Base-by-base conservation (phyloP, 2,329 filamentous ascomycete genomes). In the Epichloe festucae region DNA sequence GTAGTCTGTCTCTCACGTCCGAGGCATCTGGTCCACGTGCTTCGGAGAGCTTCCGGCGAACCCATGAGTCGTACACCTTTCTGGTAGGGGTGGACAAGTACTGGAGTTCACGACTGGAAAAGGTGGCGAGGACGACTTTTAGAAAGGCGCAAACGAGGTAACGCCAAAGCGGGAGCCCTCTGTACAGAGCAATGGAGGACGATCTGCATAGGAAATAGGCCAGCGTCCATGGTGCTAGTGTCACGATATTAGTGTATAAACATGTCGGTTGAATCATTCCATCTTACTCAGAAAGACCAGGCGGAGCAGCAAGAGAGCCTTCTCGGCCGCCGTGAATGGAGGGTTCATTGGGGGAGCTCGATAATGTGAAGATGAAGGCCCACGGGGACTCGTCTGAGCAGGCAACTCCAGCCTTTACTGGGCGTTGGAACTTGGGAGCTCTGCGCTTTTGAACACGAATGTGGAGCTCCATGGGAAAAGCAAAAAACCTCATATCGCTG, bases 61-160 rank as follows among this genome's bases (percentile, higher is more conserved):
- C 12, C 54, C 54, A 55, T 42, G 41, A 31, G 3, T 50, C 27
- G 23, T 55, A 55, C 2, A 36, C 36, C 4, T 50, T 21, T 21
- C 43, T 52, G 1, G 54, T 55, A 8, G 54, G 21, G 5, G 19
- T 10, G 2, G 49, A 49, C 4, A 55, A n/a, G 38, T 50, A 55
- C 17, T 55, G 54, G 19, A 55, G 52, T 31, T 55, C 34, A 31
- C 48, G 46, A 17, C 49, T 27, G 12, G 49, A 45, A 44, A 52
- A 46, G 3, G 15, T 53, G 7, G 12, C 6, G 3, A 54, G 34
- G 35, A 52, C 12, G 14, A 50, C 48, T 36, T 51, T 54, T 2
- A 52, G 11, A 15, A 52, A 27, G 2, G 52, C 54, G n/a, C 44
- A 52, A 2, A 36, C 10, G 14, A 54, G 6, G 19, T 48, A 55